These are phyloP conservation scores for Cryptococcus deneoformans DNA, from an alignment of 1,284 basidiomycete genomes.

Conservation along the genomic window DNA sequence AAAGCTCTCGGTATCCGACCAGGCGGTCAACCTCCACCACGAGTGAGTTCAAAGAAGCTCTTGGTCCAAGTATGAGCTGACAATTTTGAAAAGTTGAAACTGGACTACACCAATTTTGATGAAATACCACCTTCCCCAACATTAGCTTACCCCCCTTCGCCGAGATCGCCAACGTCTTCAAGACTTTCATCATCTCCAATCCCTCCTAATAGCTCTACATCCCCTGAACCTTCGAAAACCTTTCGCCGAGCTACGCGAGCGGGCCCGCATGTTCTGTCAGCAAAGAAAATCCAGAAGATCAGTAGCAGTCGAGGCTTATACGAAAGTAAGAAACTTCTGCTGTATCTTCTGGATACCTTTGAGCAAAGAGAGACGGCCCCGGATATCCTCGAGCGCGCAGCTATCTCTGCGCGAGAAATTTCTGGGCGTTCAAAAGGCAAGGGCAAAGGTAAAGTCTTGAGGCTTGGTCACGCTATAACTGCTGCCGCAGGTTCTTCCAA, in stretches of 20 bases:
- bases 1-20: conserved; percentile 37
- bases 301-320: conserved; percentile 26
- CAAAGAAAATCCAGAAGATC: conserved; percentile 3
- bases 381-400: conserved; percentile 36
- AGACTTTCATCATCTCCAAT: conserved; percentile 6
- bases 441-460: conserved; percentile 16
- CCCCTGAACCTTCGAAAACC: not conserved
- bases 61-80: not conserved
- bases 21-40: conserved; percentile 25
- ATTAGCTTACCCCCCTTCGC: conserved; percentile 12
- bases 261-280: conserved; percentile 16
- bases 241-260: not conserved
- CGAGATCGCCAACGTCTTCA: conserved; percentile 13
- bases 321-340: conserved; percentile 42
- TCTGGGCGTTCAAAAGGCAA: conserved; percentile 12
- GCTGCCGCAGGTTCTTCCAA: conserved; percentile 9
- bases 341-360: conserved; percentile 36
- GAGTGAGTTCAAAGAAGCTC: conserved; percentile 2
- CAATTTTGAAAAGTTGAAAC: conserved; percentile 9
- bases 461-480: conserved; percentile 26
- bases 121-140: conserved; percentile 20
- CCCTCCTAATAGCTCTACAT: not conserved
- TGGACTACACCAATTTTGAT: conserved; percentile 12
- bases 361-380: conserved; percentile 29
- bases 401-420: conserved; percentile 17